These are phyloP conservation scores for Dianthus caryophyllus DNA, from an alignment of 148 eudicot species.

Conservation along the genomic window DNA sequence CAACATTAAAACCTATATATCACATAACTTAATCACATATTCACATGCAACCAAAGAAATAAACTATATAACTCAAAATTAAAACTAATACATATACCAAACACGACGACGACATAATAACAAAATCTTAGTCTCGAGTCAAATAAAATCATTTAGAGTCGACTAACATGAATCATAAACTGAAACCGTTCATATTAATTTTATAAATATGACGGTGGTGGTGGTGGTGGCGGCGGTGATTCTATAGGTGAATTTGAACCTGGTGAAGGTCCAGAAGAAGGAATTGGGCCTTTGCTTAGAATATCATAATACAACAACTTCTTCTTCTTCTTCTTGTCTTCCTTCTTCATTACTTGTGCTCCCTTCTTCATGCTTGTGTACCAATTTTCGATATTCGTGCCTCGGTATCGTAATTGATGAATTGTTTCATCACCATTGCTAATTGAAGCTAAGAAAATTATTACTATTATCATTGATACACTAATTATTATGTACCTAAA, in stretches of 20 bases:
- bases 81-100: too few species aligned
- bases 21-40: too few species aligned
- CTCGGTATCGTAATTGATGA: neutral
- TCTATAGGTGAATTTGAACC: neutral
- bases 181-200: too few species aligned
- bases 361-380: neutral
- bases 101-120: too few species aligned
- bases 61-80: too few species aligned
- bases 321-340: neutral
- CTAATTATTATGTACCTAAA: neutral
- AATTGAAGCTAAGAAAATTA: neutral
- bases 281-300: neutral
- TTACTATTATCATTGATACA: neutral
- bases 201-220: too few species aligned
- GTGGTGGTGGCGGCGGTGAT: neutral
- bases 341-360: neutral
- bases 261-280: slow-evolving; percentile 3
- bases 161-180: too few species aligned
- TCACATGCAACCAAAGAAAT: too few species aligned
- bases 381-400: neutral
- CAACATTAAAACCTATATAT: too few species aligned
- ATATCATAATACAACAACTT: neutral
- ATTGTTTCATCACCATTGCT: neutral
- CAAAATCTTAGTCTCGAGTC: too few species aligned
- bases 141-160: too few species aligned